phyloP scores from a whole-genome alignment of 73 alveolate species.

The Durusdinium trenchii region DNA sequence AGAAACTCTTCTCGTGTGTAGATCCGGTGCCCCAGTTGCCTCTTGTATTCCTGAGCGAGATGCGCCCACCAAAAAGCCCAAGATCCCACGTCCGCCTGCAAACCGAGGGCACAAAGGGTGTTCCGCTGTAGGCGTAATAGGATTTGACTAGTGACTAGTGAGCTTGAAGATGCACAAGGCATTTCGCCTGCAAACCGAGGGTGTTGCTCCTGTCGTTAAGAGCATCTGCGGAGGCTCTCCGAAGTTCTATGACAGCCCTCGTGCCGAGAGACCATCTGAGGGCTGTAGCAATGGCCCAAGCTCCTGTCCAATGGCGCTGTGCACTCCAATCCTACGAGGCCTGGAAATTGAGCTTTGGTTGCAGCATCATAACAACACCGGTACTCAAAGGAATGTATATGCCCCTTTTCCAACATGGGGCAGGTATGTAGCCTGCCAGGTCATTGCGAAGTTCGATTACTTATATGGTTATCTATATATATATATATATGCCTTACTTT shows the following conservation, averaged over 20 bases:
- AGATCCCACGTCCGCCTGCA: not conserved
- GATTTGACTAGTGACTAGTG: not conserved
- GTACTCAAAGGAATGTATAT: too few relatives aligned
- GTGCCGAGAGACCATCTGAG: slow-evolving; percentile 53
- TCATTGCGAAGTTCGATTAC: too few relatives aligned
- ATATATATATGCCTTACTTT: too few relatives aligned
- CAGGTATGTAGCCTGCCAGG: too few relatives aligned
- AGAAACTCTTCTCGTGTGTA: slow-evolving; percentile 80
- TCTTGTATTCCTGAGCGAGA: slow-evolving; percentile 50
- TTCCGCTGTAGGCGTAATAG: not conserved
- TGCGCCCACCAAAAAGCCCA: not conserved
- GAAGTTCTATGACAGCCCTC: too few relatives aligned
- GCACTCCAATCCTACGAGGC: too few relatives aligned
- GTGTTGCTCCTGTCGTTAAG: not conserved
- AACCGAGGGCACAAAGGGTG: not conserved
- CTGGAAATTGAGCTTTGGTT: too few relatives aligned
- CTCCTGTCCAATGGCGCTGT: too few relatives aligned
- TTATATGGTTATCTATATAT: too few relatives aligned
- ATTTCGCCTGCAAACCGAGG: too few relatives aligned
- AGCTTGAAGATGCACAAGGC: too few relatives aligned
- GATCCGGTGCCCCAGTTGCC: slow-evolving; percentile 93
- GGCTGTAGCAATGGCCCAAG: slow-evolving; percentile 95
- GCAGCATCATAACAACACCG: not conserved
- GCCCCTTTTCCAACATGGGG: too few relatives aligned
- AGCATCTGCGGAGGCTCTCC: not conserved